These are phyloP conservation scores for Blepharisma undulans DNA, from an alignment of 169 alveolate genomes.

Conservation along the genomic window DNA sequence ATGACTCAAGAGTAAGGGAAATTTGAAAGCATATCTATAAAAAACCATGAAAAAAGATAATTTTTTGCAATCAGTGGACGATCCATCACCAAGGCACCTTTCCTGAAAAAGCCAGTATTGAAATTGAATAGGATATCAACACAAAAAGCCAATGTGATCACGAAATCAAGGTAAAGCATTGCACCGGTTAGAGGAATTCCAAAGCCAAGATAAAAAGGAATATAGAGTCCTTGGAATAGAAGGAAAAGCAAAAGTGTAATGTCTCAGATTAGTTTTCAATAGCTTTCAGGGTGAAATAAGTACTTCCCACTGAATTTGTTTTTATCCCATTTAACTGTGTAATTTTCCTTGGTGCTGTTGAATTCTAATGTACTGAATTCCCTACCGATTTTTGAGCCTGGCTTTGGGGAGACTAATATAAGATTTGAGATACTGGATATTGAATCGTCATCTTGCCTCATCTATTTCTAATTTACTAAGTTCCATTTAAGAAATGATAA, in stretches of 20 bases:
- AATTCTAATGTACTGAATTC: background rate
- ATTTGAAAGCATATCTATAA: constrained; percentile 46
- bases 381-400: background rate
- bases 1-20: constrained; percentile 29
- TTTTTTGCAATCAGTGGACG: constrained; percentile 33
- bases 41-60: constrained; percentile 57
- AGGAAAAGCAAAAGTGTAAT: constrained; percentile 37
- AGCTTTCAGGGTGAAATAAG: constrained; percentile 31
- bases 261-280: background rate
- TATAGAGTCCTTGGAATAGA: constrained; percentile 36
- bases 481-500: background rate
- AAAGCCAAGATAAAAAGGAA: constrained; percentile 55
- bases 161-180: constrained; percentile 26
- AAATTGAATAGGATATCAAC: constrained; percentile 51
- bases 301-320: background rate
- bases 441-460: background rate
- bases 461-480: background rate
- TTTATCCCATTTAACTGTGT: background rate
- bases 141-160: constrained; percentile 51
- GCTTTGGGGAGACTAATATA: background rate
- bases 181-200: constrained; percentile 32
- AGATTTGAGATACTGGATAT: background rate
- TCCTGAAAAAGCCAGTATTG: constrained; percentile 59
- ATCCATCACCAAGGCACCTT: constrained; percentile 57
- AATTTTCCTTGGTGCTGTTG: background rate